A percentile compares a stretch with the other conserved stretches of the same genome.
Conservation (phyloP, 1,139 yeast species). For the Suhomyces panamericanus region DNA sequence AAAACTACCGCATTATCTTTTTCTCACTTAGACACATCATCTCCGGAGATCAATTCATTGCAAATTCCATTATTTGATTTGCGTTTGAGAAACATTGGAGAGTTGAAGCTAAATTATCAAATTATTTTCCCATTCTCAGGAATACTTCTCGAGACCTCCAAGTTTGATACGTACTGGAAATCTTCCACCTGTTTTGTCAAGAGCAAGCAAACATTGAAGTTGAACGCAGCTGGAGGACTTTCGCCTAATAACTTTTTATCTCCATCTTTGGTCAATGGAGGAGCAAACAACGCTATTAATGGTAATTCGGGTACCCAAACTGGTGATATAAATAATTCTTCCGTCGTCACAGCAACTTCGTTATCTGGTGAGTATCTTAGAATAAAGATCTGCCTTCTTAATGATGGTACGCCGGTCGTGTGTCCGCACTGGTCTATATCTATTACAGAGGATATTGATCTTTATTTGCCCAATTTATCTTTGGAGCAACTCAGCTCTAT, state of each 20-base stretch:
- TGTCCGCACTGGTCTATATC: slow-evolving; percentile 71
- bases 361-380: slow-evolving; percentile 78
- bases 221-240: slow-evolving; percentile 42
- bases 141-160: slow-evolving; percentile 79
- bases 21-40: slow-evolving; percentile 49
- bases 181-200: slow-evolving; percentile 58
- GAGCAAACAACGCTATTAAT: slow-evolving; percentile 11
- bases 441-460: slow-evolving; percentile 55
- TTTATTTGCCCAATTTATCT: slow-evolving; percentile 48
- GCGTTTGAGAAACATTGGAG: slow-evolving; percentile 80
- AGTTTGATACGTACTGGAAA: slow-evolving; percentile 97
- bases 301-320: slow-evolving; percentile 13
- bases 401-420: slow-evolving; percentile 85
- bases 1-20: slow-evolving; percentile 75
- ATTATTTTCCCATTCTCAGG: slow-evolving; percentile 91
- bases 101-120: slow-evolving; percentile 72
- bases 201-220: slow-evolving; percentile 30
- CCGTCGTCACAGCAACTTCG: slow-evolving; percentile 91
- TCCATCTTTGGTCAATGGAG: slow-evolving; percentile 23
- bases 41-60: slow-evolving; percentile 47
- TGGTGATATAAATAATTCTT: slow-evolving; percentile 33
- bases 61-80: slow-evolving; percentile 80
- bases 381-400: slow-evolving; percentile 66
- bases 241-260: slow-evolving; percentile 45
- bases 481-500: slow-evolving; percentile 44